Evolutionary conservation across 2,329 filamentous ascomycete genomes (phyloP).

Genomic region (Stromatinia cepivora): DNA sequence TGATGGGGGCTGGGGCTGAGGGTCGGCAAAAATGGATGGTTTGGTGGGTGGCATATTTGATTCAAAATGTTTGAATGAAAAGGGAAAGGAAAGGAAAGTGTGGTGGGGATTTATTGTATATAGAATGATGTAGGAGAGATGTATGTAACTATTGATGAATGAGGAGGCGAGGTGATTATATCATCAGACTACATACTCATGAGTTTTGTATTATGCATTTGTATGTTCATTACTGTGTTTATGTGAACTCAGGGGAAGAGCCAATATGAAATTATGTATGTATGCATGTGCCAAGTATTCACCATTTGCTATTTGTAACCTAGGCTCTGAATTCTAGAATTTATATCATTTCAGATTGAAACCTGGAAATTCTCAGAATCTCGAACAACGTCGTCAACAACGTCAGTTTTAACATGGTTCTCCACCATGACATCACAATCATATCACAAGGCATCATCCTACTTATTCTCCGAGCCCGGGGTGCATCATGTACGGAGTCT

Average conservation of each 20-base stretch:
- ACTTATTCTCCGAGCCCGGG: neutral
- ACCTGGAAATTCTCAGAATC: neutral
- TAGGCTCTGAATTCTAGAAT: no score
- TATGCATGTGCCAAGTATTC: no score
- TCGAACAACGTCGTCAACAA: neutral
- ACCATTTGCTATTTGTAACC: no score
- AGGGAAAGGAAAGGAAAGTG: no score
- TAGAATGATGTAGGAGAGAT: constrained; percentile 1
- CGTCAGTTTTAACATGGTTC: constrained; percentile 11
- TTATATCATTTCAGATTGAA: neutral
- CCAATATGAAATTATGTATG: neutral
- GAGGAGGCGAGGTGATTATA: neutral
- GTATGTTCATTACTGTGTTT: neutral
- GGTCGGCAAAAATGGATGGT: constrained; percentile 4
- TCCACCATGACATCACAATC: constrained; percentile 13
- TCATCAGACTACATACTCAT: neutral
- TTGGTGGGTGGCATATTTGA: constrained; percentile 2
- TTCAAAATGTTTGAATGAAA: neutral
- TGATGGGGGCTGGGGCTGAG: neutral
- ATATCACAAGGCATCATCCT: neutral
- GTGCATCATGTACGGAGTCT: neutral
- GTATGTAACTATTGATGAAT: constrained; percentile 2
- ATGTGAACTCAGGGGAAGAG: neutral
- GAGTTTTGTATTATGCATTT: neutral
- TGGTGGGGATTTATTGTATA: neutral